Evolutionary conservation across 495 filamentous ascomycete genomes (phyloP).

Genomic region (Tuber magnatum): DNA sequence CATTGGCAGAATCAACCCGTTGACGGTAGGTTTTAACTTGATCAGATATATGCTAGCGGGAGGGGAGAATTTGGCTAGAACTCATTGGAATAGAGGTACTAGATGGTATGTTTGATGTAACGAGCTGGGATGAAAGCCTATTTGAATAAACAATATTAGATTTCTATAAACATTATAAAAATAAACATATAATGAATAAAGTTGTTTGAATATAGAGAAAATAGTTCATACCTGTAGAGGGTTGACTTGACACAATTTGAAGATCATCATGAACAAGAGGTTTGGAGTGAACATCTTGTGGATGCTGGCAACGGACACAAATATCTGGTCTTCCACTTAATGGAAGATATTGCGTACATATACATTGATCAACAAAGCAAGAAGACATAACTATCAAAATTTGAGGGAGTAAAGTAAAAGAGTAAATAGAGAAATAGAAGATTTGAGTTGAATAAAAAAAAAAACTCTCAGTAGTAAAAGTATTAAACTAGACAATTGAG

Average conservation of each 20-base stretch:
- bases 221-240: not conserved
- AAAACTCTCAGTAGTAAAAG: not conserved
- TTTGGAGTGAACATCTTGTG: not conserved
- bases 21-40: not conserved
- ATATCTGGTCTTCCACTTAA: not conserved
- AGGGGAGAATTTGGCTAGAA: not conserved
- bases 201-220: not conserved
- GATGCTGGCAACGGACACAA: not conserved
- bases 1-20: not conserved
- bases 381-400: not conserved
- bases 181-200: not conserved
- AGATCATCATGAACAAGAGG: not conserved
- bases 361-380: not conserved
- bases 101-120: not conserved
- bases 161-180: not conserved
- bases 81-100: not conserved
- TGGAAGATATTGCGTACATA: not conserved
- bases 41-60: not conserved
- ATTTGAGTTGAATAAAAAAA: not conserved
- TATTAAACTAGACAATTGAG: not conserved
- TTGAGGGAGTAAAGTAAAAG: not conserved
- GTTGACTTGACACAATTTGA: not conserved
- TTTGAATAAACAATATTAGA: not conserved
- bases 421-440: not conserved
- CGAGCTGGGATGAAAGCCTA: not conserved